Percentiles rank a stretch among this genome's conserved stretches.
Evolutionary conservation across 2,329 filamentous ascomycete species (phyloP).

Genomic region (Fusarium temperatum): DNA sequence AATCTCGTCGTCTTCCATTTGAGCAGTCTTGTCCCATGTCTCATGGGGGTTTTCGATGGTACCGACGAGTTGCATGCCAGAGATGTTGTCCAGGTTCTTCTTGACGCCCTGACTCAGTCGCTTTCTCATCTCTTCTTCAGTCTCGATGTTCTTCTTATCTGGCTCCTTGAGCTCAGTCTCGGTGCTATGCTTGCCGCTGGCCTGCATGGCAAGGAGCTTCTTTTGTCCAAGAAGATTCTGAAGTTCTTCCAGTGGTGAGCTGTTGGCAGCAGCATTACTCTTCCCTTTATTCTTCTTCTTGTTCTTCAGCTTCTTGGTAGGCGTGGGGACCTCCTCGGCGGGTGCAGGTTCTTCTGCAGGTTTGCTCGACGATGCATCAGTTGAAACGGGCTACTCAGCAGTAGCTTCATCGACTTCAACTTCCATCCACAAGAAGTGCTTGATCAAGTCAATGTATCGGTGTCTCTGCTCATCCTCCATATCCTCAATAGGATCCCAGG

Average conservation of each 20-base stretch:
- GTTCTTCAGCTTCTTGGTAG: slow-evolving; percentile 8
- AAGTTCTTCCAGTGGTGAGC: not conserved
- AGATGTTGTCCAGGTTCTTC: slow-evolving; percentile 33
- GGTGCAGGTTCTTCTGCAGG: not conserved
- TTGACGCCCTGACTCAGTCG: slow-evolving; percentile 39
- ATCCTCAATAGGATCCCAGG: slow-evolving; percentile 44
- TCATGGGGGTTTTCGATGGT: slow-evolving; percentile 40
- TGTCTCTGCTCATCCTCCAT: slow-evolving; percentile 34
- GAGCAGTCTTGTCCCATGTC: slow-evolving; percentile 38
- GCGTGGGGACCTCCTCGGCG: not conserved
- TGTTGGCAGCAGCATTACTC: not conserved
- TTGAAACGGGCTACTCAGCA: not conserved
- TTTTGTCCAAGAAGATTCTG: slow-evolving; percentile 9
- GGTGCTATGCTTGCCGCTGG: not conserved
- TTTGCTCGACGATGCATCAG: not conserved
- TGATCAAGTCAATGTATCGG: slow-evolving; percentile 43
- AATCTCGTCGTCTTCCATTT: slow-evolving; percentile 40
- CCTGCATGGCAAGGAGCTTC: slow-evolving; percentile 29
- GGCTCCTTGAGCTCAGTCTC: slow-evolving; percentile 26
- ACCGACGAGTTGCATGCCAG: slow-evolving; percentile 38
- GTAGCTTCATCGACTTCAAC: not conserved
- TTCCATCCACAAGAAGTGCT: slow-evolving; percentile 44
- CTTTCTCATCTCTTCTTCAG: slow-evolving; percentile 42
- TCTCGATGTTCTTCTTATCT: slow-evolving; percentile 43
- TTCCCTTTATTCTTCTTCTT: slow-evolving; percentile 36